These are phyloP conservation scores for Trichosporon sp. DNA, from an alignment of 1,284 basidiomycete species.

Conservation along the genomic window DNA sequence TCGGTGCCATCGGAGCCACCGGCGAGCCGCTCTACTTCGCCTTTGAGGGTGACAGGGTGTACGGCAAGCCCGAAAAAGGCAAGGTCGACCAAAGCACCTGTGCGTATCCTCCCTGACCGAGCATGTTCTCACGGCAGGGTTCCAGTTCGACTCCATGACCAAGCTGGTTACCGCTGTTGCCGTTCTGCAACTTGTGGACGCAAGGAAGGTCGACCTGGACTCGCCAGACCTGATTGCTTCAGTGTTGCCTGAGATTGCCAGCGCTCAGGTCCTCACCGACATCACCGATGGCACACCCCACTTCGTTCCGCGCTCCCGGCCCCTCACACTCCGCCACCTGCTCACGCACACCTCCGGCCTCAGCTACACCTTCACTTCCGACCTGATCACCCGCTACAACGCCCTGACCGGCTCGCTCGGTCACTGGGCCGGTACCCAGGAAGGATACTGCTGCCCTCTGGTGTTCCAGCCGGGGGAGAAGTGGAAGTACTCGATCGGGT, in stretches of 20 bases:
- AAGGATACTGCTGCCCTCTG: slow-evolving; percentile 20
- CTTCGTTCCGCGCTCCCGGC: slow-evolving; percentile 1
- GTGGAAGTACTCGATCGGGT: slow-evolving; percentile 33
- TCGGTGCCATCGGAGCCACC: too few relatives aligned
- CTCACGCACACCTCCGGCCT: slow-evolving; percentile 20
- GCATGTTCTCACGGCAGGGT: too few relatives aligned
- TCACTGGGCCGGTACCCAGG: slow-evolving; percentile 21
- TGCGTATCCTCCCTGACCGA: too few relatives aligned
- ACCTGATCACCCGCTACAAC: slow-evolving; percentile 14
- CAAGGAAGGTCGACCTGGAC: slow-evolving; percentile 13
- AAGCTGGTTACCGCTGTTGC: slow-evolving; percentile 41
- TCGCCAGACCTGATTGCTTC: neutral
- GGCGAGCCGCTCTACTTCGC: too few relatives aligned
- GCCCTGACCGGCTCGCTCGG: slow-evolving; percentile 18
- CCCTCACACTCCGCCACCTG: slow-evolving; percentile 14
- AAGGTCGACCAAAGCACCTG: too few relatives aligned
- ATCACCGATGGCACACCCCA: slow-evolving; percentile 8
- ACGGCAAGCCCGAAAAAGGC: too few relatives aligned
- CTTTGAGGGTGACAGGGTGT: too few relatives aligned
- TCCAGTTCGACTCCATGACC: slow-evolving; percentile 36
- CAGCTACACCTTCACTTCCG: slow-evolving; percentile 13
- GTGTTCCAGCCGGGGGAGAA: slow-evolving; percentile 36
- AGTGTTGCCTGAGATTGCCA: slow-evolving; percentile 19
- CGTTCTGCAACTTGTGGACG: slow-evolving; percentile 27
- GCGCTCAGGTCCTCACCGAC: slow-evolving; percentile 19